Percentiles rank a stretch among this genome's conserved stretches.
Conservation (phyloP, 148 eudicot genomes). For the Gaultheria prostrata region DNA sequence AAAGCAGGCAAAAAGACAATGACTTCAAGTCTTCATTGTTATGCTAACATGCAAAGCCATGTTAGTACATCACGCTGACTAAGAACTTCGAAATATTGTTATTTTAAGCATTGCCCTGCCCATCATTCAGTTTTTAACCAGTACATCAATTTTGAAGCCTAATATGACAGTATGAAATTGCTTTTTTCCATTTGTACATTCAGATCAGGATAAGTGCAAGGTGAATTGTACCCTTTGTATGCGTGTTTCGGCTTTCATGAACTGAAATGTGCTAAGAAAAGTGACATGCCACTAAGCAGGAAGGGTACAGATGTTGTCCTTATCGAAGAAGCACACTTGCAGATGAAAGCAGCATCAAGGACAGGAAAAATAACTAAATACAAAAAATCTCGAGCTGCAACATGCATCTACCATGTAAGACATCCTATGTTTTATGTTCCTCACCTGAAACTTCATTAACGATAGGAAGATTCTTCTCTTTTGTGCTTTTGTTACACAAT, state of each 20-base stretch:
- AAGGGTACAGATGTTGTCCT: not conserved
- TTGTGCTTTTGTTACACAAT: slow-evolving; percentile 42
- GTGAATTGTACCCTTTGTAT: not conserved
- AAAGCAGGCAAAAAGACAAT: not conserved
- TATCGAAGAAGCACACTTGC: not conserved
- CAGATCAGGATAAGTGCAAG: not conserved
- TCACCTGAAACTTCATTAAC: slow-evolving; percentile 50
- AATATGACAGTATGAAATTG: not conserved
- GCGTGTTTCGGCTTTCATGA: not conserved
- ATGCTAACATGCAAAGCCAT: not conserved
- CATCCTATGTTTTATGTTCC: not conserved
- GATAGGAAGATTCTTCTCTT: slow-evolving; percentile 44
- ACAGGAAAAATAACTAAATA: not conserved
- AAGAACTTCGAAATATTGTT: not conserved
- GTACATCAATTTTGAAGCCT: not conserved
- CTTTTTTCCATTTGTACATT: not conserved
- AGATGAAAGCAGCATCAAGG: slow-evolving; percentile 5
- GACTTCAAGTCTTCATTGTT: too few species aligned
- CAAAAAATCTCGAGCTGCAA: not conserved
- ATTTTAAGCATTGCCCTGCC: not conserved
- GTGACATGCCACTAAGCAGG: not conserved
- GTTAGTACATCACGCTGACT: not conserved
- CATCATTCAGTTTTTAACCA: not conserved
- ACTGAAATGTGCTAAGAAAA: not conserved
- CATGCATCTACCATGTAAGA: not conserved